A percentile compares a stretch with the other conserved stretches of the same genome.
Evolutionary conservation across 352 stramenopile species (phyloP).

Genomic region (Thraustochytrium sp.): DNA sequence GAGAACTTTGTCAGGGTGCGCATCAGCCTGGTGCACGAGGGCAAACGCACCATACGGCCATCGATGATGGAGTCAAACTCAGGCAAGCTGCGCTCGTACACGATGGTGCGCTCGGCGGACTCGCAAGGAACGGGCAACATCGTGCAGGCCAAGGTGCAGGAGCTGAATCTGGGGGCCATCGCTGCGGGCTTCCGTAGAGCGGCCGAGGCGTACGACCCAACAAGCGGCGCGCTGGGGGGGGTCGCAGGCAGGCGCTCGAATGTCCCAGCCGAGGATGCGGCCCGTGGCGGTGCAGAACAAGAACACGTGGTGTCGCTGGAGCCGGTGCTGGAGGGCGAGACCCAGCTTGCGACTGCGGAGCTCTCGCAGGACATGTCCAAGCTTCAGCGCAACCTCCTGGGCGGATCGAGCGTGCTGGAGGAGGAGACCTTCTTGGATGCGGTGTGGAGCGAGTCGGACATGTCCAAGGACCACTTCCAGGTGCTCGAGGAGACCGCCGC

Average conservation of each 20-base stretch:
- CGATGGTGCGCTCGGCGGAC: not conserved
- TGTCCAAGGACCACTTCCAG: not conserved
- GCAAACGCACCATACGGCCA: not conserved
- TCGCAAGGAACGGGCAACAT: not conserved
- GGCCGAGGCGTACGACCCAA: not conserved
- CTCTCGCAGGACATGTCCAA: not conserved
- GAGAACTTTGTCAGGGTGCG: too few species aligned
- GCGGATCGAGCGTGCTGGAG: not conserved
- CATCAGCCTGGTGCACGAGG: not conserved
- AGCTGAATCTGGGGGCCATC: not conserved
- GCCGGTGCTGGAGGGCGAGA: not conserved
- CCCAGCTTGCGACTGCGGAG: not conserved
- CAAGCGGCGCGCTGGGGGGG: not conserved
- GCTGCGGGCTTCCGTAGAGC: not conserved
- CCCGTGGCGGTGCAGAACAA: not conserved
- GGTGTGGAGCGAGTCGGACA: not conserved
- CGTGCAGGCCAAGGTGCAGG: not conserved
- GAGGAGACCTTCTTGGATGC: not conserved
- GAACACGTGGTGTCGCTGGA: not conserved
- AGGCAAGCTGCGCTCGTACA: not conserved
- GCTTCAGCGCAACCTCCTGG: not conserved
- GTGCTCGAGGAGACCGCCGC: not conserved
- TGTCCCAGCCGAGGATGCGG: not conserved
- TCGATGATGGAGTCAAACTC: not conserved
- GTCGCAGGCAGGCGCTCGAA: not conserved